Conservation (phyloP, 345 rosid genomes). For the Populus pruinosa region DNA sequence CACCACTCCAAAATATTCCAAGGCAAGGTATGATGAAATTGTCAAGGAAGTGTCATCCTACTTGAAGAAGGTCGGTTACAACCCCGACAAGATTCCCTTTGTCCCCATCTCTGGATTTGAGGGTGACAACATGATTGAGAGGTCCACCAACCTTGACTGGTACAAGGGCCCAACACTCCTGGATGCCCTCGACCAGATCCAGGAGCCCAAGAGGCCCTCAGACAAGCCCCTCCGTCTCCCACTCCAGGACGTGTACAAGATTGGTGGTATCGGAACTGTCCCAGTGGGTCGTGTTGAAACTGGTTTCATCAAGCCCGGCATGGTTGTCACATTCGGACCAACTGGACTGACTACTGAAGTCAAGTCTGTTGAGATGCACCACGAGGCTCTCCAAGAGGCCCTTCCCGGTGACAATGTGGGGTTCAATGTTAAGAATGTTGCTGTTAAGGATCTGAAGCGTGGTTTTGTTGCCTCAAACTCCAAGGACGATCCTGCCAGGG, state of each 20-base stretch:
- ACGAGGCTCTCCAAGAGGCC: conserved; percentile 74
- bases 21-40: conserved; percentile 13
- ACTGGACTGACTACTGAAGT: conserved; percentile 79
- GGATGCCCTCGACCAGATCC: conserved; percentile 35
- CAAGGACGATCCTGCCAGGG: conserved; percentile 79
- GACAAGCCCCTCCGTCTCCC: conserved; percentile 59
- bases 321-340: conserved; percentile 74
- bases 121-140: conserved; percentile 48
- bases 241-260: conserved; percentile 63
- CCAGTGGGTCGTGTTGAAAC: conserved; percentile 56
- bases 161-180: conserved; percentile 45
- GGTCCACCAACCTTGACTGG: conserved; percentile 47
- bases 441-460: conserved; percentile 84
- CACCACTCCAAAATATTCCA: conserved; percentile 1
- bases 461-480: conserved; percentile 80
- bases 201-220: conserved; percentile 42
- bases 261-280: conserved; percentile 60
- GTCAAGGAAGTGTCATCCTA: conserved; percentile 9
- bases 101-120: conserved; percentile 23
- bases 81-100: conserved; percentile 8
- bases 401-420: conserved; percentile 79
- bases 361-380: conserved; percentile 93
- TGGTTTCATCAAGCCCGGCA: conserved; percentile 64
- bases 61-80: conserved; percentile 11
- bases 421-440: conserved; percentile 76